A percentile compares a stretch with the other conserved stretches of the same genome.
phyloP scores from a whole-genome alignment of 306 rosid species.

The Vigna angularis region DNA sequence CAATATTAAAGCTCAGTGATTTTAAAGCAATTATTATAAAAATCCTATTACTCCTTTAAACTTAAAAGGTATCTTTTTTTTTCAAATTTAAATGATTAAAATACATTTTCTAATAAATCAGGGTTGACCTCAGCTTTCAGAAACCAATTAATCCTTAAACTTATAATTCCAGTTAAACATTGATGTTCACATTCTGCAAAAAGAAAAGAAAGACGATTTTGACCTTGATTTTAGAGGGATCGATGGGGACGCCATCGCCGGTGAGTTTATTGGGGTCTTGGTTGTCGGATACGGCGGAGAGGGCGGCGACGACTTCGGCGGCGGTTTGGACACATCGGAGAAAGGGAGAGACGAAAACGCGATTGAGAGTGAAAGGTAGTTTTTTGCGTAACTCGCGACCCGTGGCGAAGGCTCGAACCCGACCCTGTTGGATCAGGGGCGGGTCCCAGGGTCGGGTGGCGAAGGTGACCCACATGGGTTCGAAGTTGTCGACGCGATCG shows the following conservation, averaged over 20 bases:
- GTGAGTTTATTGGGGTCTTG: slow-evolving; percentile 36
- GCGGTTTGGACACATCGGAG: slow-evolving; percentile 94
- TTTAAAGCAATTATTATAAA: no score
- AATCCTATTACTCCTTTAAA: no score
- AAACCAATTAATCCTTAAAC: no score
- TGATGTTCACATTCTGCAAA: neutral
- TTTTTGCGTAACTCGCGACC: slow-evolving; percentile 62
- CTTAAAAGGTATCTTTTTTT: no score
- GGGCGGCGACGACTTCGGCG: slow-evolving; percentile 61
- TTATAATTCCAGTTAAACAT: no score
- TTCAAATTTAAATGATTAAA: no score
- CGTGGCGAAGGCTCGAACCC: slow-evolving; percentile 61
- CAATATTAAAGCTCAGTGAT: no score
- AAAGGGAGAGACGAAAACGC: slow-evolving; percentile 89
- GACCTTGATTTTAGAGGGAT: slow-evolving; percentile 74
- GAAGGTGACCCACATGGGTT: slow-evolving; percentile 55
- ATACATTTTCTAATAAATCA: no score
- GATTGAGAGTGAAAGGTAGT: slow-evolving; percentile 62
- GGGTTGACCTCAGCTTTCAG: no score
- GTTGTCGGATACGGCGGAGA: slow-evolving; percentile 53
- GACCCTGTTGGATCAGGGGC: slow-evolving; percentile 61
- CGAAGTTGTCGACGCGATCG: slow-evolving; percentile 82
- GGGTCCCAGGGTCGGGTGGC: slow-evolving; percentile 90
- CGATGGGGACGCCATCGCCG: slow-evolving; percentile 50
- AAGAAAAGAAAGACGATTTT: neutral